Conservation (phyloP, 2,329 filamentous ascomycete species). For the Aspergillus pseudonomiae region DNA sequence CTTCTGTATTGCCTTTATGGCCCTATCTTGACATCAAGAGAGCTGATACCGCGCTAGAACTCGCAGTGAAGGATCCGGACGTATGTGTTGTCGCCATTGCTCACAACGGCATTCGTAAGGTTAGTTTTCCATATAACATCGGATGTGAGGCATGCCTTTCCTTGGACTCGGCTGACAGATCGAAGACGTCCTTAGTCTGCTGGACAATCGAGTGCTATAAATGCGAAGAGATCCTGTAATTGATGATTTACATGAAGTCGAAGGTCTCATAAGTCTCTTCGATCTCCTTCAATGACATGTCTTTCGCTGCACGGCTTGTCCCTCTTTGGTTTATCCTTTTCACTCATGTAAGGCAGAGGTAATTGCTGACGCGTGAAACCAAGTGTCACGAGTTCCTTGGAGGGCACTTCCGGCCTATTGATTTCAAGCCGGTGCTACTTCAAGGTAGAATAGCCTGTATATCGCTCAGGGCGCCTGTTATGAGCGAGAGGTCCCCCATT, state of each 20-base stretch:
- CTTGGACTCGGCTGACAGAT: conserved; percentile 37
- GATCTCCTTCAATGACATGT: conserved; percentile 36
- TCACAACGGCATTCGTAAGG: too few species aligned
- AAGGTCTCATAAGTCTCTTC: conserved; percentile 48
- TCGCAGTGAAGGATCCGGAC: too few species aligned
- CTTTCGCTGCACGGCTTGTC: background rate
- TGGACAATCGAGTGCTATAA: conserved; percentile 49
- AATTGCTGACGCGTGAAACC: too few species aligned
- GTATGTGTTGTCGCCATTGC: too few species aligned
- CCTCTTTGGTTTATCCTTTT: too few species aligned
- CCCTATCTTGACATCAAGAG: background rate
- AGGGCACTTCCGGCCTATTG: too few species aligned
- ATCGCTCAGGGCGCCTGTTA: too few species aligned
- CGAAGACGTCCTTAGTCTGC: conserved; percentile 53
- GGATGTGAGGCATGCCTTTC: conserved; percentile 15
- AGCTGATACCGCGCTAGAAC: too few species aligned
- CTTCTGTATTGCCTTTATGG: background rate
- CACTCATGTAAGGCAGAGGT: too few species aligned
- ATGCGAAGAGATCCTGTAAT: conserved; percentile 48
- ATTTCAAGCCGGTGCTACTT: too few species aligned
- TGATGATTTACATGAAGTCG: conserved; percentile 58
- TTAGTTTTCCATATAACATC: too few species aligned
- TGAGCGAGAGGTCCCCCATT: background rate
- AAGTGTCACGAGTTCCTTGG: too few species aligned
- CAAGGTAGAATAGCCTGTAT: background rate